phyloP scores from a whole-genome alignment of 2,329 filamentous ascomycete genomes.

The Bipolaris gigantea region DNA sequence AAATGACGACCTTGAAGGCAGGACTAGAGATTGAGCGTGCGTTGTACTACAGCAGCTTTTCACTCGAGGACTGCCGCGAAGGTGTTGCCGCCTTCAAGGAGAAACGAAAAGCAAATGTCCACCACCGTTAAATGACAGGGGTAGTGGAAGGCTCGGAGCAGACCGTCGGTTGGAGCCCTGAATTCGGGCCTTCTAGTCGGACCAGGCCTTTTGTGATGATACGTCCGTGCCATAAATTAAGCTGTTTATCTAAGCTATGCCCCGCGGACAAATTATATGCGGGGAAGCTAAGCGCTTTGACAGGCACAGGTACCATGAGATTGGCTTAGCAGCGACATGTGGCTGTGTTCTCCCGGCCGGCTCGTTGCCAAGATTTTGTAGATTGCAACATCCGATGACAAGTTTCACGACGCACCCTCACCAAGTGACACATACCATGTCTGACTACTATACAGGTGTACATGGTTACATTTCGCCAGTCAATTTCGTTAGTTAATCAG shows the following conservation, averaged over 20 bases:
- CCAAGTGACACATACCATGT: no score
- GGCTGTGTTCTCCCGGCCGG: not conserved
- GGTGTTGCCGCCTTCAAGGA: slow-evolving; percentile 49
- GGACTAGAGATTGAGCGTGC: slow-evolving; percentile 45
- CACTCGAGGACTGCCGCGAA: slow-evolving; percentile 47
- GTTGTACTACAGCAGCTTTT: slow-evolving; percentile 42
- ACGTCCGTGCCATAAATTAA: not conserved
- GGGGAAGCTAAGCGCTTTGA: not conserved
- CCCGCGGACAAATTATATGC: not conserved
- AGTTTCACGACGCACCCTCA: no score
- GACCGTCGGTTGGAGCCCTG: not conserved
- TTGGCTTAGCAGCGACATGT: not conserved
- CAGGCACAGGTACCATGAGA: not conserved
- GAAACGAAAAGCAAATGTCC: slow-evolving; percentile 39
- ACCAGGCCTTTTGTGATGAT: not conserved
- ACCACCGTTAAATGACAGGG: slow-evolving; percentile 17
- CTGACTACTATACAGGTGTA: no score
- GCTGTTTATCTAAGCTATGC: not conserved
- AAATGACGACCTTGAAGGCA: slow-evolving; percentile 47
- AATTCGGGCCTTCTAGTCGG: not conserved
- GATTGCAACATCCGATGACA: no score
- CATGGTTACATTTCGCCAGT: no score
- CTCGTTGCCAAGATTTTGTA: not conserved
- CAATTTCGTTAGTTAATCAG: no score
- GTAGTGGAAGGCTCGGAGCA: not conserved